Conservation (phyloP, 2,329 filamentous ascomycete species). For the Exophiala alcalophila region DNA sequence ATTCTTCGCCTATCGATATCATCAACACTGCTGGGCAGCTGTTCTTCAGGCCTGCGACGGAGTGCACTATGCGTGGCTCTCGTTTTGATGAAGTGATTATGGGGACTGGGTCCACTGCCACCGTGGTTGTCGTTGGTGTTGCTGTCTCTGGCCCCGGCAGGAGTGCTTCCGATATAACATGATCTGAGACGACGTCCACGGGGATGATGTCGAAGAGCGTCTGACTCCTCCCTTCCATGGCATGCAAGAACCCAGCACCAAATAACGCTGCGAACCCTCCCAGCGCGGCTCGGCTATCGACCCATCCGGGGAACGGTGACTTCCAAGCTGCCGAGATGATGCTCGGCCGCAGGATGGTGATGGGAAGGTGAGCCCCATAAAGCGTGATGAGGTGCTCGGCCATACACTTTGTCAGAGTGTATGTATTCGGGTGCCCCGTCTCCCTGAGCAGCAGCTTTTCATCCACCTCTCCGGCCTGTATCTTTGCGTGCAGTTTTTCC, state of each 20-base stretch:
- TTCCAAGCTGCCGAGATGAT: constrained; percentile 13
- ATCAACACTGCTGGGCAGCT: not conserved
- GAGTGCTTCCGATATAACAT: constrained; percentile 7
- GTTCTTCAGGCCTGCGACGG: constrained; percentile 1
- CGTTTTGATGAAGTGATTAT: not conserved
- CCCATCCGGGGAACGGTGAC: constrained; percentile 10
- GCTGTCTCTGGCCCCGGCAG: not conserved
- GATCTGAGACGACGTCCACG: constrained; percentile 16
- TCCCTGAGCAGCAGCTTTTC: not conserved
- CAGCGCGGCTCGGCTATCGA: constrained; percentile 13
- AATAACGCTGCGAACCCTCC: constrained; percentile 7
- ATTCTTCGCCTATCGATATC: not conserved
- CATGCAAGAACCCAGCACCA: constrained; percentile 7
- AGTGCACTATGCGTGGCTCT: constrained; percentile 3
- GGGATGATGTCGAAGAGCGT: constrained; percentile 10
- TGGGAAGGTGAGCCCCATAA: not conserved
- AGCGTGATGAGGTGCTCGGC: constrained; percentile 8
- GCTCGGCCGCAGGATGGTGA: constrained; percentile 11
- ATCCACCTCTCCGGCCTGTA: constrained; percentile 1
- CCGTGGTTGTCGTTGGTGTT: not conserved
- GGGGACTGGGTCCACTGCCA: not conserved
- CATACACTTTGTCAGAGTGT: constrained; percentile 15
- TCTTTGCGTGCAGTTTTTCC: not conserved
- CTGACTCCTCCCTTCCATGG: constrained; percentile 1
- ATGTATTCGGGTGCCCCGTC: constrained; percentile 9